These are phyloP conservation scores for Xylogone sp. DNA, from an alignment of 2,329 filamentous ascomycete species.

Conservation along the genomic window DNA sequence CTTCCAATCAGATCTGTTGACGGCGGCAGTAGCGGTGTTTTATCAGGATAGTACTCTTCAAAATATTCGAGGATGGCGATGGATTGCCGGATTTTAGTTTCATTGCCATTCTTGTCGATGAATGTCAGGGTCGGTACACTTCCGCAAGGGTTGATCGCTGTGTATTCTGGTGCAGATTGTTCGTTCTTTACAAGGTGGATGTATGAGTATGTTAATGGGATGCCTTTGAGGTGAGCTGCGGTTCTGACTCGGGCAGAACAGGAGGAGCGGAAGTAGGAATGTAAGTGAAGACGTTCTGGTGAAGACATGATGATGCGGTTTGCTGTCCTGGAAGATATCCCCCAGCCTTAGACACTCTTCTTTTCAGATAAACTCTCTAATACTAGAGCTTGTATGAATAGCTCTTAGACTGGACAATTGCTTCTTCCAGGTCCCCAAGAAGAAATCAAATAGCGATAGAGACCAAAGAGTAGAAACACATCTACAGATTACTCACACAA, in stretches of 20 bases:
- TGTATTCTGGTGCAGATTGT: conserved; percentile 43
- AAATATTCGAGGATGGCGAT: conserved; percentile 59
- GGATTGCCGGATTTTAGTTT: conserved; percentile 50
- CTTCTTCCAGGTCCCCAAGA: no score
- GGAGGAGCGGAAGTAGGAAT: conserved; percentile 60
- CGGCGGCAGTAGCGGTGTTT: conserved; percentile 41
- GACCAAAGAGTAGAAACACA: no score
- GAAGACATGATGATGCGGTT: not conserved
- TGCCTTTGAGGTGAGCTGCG: conserved; percentile 50
- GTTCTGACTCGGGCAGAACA: conserved; percentile 60
- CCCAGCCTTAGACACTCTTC: not conserved
- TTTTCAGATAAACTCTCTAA: no score
- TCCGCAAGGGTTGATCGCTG: conserved; percentile 46
- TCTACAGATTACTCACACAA: no score
- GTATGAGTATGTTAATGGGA: conserved; percentile 42
- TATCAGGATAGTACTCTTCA: conserved; percentile 47
- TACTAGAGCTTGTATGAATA: no score
- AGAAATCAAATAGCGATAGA: no score
- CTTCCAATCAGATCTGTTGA: conserved; percentile 34
- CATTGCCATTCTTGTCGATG: conserved; percentile 19
- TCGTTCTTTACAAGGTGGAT: conserved; percentile 53
- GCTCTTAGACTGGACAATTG: no score
- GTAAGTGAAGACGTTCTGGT: conserved; percentile 31
- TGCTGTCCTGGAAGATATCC: not conserved
- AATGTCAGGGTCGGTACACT: conserved; percentile 51